Base-by-base conservation (phyloP, 2,329 filamentous ascomycete species). In the Hortaea sp. region DNA sequence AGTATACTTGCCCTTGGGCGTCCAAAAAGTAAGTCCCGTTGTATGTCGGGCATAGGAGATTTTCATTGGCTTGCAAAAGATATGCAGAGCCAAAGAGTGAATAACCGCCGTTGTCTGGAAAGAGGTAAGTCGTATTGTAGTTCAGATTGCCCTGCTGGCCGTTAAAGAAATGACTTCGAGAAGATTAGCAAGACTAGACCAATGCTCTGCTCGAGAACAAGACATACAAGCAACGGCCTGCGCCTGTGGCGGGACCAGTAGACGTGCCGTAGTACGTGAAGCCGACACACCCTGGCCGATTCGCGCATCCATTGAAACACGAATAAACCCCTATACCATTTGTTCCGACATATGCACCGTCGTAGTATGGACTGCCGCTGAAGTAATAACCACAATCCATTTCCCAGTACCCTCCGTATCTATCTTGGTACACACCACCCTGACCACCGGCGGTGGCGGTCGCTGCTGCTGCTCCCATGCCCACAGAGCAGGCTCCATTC, bases 221-320 rank as follows among this genome's bases (percentile, higher is more conserved):
- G 13, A 41, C 44, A n/a, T 37, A 46, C 44, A 34, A 34, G 39
- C 44, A 46, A 20, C 12, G 11, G 11, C 44, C 44, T 5, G 29
- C 6, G 13, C 44, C 44, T 6, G 28, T 13, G 10, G 7, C 12
- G n/a, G 13, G 7, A 27, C 39, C 29, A 6, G 39, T 31, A 10
- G 44, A 28, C 5, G 29, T 42, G 12, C 44, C 44, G 44, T 35
- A 46, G 39, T 10, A 46, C 5, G 29, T 28, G 39, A 46, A 42
- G 12, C n/a, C 44, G 10, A 38, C 31, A 27, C 44, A 46, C 7
- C 28, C 20, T 6, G 29, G 13, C 6, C 44, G 44, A 7, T 42
- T 35, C 5, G 44, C 44, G 32, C 44, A 46, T 6, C 44, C 44
- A 29, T 46, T 46, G 30, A 37, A 34, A 37, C 44, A 46, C 10